Conservation (phyloP, 2,329 filamentous ascomycete genomes). For the Nothophaeocryptopus gaeumannii region DNA sequence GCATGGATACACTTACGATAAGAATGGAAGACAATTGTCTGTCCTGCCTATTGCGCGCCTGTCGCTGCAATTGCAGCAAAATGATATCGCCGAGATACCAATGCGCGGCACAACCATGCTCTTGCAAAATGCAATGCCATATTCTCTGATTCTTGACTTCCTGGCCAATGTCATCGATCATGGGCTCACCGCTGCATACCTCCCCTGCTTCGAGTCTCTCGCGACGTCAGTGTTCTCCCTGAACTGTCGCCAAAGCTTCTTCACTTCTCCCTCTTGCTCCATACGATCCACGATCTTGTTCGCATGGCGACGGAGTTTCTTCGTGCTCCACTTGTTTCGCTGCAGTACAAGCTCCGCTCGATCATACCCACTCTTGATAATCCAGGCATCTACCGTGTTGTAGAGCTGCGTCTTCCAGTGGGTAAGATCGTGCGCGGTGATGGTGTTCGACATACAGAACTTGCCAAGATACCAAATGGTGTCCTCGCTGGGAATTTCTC, state of each 20-base stretch:
- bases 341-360: slow-evolving; percentile 57
- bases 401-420: slow-evolving; percentile 78
- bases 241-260: slow-evolving; percentile 63
- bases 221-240: slow-evolving; percentile 60
- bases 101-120: no score
- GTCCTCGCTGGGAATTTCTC: slow-evolving; percentile 44
- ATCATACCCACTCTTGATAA: slow-evolving; percentile 59
- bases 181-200: slow-evolving; percentile 15
- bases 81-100: no score
- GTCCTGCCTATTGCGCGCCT: no score
- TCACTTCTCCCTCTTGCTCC: slow-evolving; percentile 58
- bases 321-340: slow-evolving; percentile 60
- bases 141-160: no score
- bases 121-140: no score
- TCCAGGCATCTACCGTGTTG: slow-evolving; percentile 64
- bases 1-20: no score
- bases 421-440: slow-evolving; percentile 66
- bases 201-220: slow-evolving; percentile 47
- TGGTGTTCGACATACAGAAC: slow-evolving; percentile 62
- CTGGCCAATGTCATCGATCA: background rate
- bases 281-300: slow-evolving; percentile 64
- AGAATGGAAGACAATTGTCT: no score
- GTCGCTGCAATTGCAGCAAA: no score
- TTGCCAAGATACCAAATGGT: slow-evolving; percentile 54
- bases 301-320: slow-evolving; percentile 59